phyloP scores from a whole-genome alignment of 2,329 filamentous ascomycete species.

The Fusarium sp. region DNA sequence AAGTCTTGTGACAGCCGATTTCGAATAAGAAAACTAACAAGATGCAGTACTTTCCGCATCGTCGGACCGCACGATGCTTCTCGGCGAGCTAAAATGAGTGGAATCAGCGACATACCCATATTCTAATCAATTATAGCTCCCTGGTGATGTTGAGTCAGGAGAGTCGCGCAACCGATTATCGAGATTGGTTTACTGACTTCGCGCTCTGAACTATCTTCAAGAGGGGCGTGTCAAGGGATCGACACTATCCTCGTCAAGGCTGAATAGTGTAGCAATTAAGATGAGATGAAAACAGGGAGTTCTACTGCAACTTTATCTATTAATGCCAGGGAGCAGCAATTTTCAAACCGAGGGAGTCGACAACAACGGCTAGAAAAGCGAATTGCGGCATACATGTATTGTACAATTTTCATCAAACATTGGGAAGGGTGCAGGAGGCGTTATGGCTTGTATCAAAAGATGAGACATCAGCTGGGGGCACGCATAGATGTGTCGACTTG shows the following conservation, averaged over 20 bases:
- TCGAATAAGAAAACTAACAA: constrained; percentile 50
- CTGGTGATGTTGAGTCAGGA: constrained; percentile 5
- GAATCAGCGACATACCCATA: constrained; percentile 55
- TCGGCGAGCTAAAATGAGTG: constrained; percentile 78
- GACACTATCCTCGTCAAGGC: neutral
- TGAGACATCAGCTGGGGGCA: constrained; percentile 34
- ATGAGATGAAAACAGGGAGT: constrained; percentile 9
- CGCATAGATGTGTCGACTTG: constrained; percentile 1
- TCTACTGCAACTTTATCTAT: constrained; percentile 7
- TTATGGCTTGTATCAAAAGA: constrained; percentile 35
- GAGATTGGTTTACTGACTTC: neutral
- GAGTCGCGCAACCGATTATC: constrained; percentile 11
- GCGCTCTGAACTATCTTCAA: neutral
- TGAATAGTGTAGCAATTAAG: constrained; percentile 3
- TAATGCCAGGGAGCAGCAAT: constrained; percentile 32
- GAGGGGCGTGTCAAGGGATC: neutral
- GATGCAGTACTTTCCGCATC: constrained; percentile 84
- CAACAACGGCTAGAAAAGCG: constrained; percentile 25
- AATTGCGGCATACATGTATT: constrained; percentile 19
- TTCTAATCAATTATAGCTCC: constrained; percentile 20
- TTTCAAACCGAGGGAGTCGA: constrained; percentile 19
- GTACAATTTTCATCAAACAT: constrained; percentile 27
- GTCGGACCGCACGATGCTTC: constrained; percentile 86
- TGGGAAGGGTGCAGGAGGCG: constrained; percentile 37
- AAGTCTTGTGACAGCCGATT: constrained; percentile 56